Conservation (phyloP, 2,329 filamentous ascomycete genomes). For the Aspergillus ochraceus region DNA sequence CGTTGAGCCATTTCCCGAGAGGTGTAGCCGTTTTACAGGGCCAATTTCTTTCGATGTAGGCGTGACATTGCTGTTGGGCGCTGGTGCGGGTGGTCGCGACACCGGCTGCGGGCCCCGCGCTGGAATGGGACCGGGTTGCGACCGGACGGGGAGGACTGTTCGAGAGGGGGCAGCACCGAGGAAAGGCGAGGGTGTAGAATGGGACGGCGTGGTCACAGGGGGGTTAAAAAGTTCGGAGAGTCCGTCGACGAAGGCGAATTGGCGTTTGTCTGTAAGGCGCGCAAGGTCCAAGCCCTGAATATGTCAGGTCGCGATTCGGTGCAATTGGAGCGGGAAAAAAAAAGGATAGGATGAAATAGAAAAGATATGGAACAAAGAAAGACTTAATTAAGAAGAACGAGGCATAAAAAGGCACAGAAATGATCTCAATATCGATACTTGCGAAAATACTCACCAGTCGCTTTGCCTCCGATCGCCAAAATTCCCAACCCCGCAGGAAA, state of each 20-base stretch:
- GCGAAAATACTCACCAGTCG: conserved; percentile 58
- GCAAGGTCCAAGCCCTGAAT: conserved; percentile 69
- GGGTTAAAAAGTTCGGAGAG: conserved; percentile 58
- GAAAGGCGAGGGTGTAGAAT: conserved; percentile 14
- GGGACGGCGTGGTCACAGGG: conserved; percentile 13
- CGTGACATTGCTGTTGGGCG: conserved; percentile 7
- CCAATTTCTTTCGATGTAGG: conserved; percentile 20
- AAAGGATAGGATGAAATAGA: neutral
- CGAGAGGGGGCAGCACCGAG: conserved; percentile 18
- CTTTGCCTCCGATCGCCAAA: conserved; percentile 73
- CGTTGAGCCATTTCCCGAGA: conserved; percentile 28
- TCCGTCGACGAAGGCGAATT: conserved; percentile 75
- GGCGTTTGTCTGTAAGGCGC: conserved; percentile 55
- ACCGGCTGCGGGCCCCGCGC: conserved; percentile 20
- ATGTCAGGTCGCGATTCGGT: neutral
- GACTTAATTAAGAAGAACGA: neutral
- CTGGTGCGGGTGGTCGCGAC: conserved; percentile 1
- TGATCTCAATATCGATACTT: neutral
- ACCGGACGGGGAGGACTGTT: conserved; percentile 30
- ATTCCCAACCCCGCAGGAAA: conserved; percentile 74
- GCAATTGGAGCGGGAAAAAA: neutral
- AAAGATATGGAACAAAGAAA: neutral
- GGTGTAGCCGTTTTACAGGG: conserved; percentile 28
- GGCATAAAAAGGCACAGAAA: conserved; percentile 2
- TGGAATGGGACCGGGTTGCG: conserved; percentile 23